Base-by-base conservation (phyloP, 2,329 filamentous ascomycete species). In the Exophiala phaeomuriformis region DNA sequence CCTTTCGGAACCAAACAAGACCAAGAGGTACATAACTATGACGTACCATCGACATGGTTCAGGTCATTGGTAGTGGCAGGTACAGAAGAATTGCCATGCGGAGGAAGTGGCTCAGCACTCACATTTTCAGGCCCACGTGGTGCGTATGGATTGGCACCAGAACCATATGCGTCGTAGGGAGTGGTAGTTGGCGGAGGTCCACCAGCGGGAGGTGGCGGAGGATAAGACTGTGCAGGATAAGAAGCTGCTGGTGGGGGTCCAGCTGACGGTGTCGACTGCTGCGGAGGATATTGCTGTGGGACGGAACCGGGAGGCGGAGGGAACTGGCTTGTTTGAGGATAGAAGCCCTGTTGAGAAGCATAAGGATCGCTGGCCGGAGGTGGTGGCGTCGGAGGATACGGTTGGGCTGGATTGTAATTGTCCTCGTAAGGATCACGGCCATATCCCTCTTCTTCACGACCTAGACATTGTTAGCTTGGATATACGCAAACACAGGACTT, bases 41-140 rank as follows among this genome's bases (percentile, higher is more conserved):
- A 75, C 71, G 67, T 71, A 74, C 72, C 71, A 69, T 72, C 65
- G 61, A 65, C 59, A 63, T 61, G 66, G 63, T 66, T 62, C 64
- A 67, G 63, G 64, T 68, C 65, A 65, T 55, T 58, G 51, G 64
- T 63, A 64, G 65, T 59, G 61, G 64, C 66, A 65, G 54, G 47
- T 57, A 46, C 39, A 52, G 56, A 57, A 57, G 51, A 47, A 59
- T 57, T 44, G 53, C 57, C 57, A 59, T 54, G 51, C 37, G 62
- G 61, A 64, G 63, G 64, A 59, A 64, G 66, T 59, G 60, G 59
- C 61, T 64, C 65, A 67, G 67, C 66, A 75, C 74, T 76, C 72
- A 77, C 74, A 74, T 75, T 76, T 65, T 76, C 73, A 66, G 68
- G 65, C 46, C 71, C 66, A 57, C 68, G 65, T 47, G 68, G 65